These are phyloP conservation scores for Thinopyrum obtusiflorum DNA, from an alignment of 202 grass and related monocot genomes.

Conservation along the genomic window DNA sequence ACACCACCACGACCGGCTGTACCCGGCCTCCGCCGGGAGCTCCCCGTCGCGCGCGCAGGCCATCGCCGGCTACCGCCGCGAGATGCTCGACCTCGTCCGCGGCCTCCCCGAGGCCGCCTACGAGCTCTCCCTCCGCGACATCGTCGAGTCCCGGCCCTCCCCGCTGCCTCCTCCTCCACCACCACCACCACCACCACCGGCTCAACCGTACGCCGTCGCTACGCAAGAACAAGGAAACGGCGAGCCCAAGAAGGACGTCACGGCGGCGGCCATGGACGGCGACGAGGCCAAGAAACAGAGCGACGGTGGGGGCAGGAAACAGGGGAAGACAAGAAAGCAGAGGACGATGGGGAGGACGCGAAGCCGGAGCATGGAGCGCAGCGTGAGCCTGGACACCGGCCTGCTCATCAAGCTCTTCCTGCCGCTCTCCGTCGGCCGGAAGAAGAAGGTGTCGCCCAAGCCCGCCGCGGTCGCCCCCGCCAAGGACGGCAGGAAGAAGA, in stretches of 20 bases:
- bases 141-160: constrained; percentile 43
- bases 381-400: constrained; percentile 60
- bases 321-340: constrained; percentile 29
- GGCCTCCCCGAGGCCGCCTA: constrained; percentile 62
- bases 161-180: background rate
- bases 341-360: constrained; percentile 37
- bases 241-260: background rate
- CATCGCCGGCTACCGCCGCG: constrained; percentile 70
- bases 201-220: background rate
- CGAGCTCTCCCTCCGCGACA: constrained; percentile 88
- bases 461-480: background rate
- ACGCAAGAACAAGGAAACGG: background rate
- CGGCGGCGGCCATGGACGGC: background rate
- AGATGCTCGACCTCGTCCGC: constrained; percentile 83
- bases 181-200: background rate
- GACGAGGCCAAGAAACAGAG: constrained; percentile 25
- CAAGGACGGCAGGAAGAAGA: constrained; percentile 14
- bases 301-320: background rate
- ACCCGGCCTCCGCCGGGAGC: constrained; percentile 25
- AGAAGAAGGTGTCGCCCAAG: constrained; percentile 67
- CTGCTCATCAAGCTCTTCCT: constrained; percentile 72
- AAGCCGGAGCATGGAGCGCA: constrained; percentile 46
- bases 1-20: background rate
- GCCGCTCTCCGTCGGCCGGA: constrained; percentile 44
- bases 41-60: constrained; percentile 45